phyloP scores from a whole-genome alignment of 2,329 filamentous ascomycete genomes.

The Aureobasidium lini region DNA sequence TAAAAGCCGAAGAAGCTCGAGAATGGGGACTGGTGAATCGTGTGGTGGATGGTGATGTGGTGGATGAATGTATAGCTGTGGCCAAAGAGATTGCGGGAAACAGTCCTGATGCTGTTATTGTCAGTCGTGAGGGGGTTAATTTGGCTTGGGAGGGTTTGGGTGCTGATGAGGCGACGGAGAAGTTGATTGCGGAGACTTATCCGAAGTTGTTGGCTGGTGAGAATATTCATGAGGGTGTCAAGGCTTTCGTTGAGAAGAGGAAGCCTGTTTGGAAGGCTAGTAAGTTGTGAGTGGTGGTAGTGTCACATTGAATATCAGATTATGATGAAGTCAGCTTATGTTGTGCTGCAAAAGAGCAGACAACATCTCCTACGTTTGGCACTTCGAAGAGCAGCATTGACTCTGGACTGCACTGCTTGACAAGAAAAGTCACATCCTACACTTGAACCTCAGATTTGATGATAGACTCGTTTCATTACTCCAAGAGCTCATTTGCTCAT shows the following conservation, averaged over 20 bases:
- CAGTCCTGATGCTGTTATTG: slow-evolving; percentile 69
- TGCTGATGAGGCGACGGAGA: slow-evolving; percentile 54
- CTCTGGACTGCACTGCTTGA: no score
- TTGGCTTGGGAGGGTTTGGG: slow-evolving; percentile 64
- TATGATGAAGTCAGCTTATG: no score
- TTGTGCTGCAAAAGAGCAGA: no score
- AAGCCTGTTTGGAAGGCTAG: slow-evolving; percentile 57
- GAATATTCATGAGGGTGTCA: slow-evolving; percentile 67
- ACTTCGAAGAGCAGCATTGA: no score
- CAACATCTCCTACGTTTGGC: no score
- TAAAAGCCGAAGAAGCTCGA: slow-evolving; percentile 52
- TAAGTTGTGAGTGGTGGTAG: slow-evolving; percentile 19
- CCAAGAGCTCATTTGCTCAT: background rate
- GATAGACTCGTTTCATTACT: background rate
- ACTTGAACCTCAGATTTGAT: no score
- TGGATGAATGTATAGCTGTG: slow-evolving; percentile 53
- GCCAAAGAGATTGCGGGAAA: slow-evolving; percentile 52
- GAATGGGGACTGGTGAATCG: slow-evolving; percentile 65
- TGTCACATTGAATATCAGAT: no score
- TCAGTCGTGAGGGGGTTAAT: slow-evolving; percentile 63
- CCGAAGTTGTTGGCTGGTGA: slow-evolving; percentile 55
- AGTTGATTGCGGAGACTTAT: slow-evolving; percentile 53
- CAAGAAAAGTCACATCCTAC: no score
- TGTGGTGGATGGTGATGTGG: slow-evolving; percentile 46
- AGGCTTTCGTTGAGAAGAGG: slow-evolving; percentile 70